phyloP scores from a whole-genome alignment of 2,329 filamentous ascomycete genomes.

The Penicillium sp. region DNA sequence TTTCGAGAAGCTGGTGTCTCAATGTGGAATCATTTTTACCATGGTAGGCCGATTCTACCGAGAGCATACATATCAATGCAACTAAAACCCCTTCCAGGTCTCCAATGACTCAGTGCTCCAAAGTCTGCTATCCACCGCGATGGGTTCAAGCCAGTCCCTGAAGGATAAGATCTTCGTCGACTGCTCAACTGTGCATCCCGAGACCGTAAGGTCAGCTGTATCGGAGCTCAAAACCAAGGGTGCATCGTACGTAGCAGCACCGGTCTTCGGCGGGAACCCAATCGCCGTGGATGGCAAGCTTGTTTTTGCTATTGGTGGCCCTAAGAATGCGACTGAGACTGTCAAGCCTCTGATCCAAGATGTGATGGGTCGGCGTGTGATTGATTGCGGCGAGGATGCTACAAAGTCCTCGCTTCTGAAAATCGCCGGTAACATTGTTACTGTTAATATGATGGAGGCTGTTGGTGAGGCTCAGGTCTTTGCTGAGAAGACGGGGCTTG shows the following conservation, averaged over 20 bases:
- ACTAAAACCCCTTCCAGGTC: conserved; percentile 28
- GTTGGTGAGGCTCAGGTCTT: conserved; percentile 49
- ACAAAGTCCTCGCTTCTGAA: conserved; percentile 45
- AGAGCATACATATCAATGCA: not conserved
- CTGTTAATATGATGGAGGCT: conserved; percentile 46
- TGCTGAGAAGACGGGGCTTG: conserved; percentile 47
- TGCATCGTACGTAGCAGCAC: conserved; percentile 41
- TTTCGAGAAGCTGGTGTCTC: conserved; percentile 36
- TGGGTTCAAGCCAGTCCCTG: conserved; percentile 37
- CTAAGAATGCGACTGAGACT: conserved; percentile 30
- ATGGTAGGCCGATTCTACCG: conserved; percentile 27
- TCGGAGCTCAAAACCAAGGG: conserved; percentile 34
- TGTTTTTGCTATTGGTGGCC: conserved; percentile 46
- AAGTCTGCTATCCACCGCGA: conserved; percentile 28
- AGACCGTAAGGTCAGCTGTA: conserved; percentile 51
- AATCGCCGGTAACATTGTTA: conserved; percentile 47
- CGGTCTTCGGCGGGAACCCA: conserved; percentile 46
- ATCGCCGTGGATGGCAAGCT: conserved; percentile 47
- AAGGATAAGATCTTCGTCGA: conserved; percentile 79
- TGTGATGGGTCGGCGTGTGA: conserved; percentile 45
- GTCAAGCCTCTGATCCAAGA: conserved; percentile 44
- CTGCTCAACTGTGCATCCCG: conserved; percentile 81
- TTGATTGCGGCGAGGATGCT: conserved; percentile 46
- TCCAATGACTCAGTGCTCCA: conserved; percentile 43
- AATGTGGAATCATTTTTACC: conserved; percentile 42